Evolutionary conservation across 2,329 filamentous ascomycete species (phyloP), one percentile per base, ranked within the genome.

Genomic region (Septoria linicola): DNA sequence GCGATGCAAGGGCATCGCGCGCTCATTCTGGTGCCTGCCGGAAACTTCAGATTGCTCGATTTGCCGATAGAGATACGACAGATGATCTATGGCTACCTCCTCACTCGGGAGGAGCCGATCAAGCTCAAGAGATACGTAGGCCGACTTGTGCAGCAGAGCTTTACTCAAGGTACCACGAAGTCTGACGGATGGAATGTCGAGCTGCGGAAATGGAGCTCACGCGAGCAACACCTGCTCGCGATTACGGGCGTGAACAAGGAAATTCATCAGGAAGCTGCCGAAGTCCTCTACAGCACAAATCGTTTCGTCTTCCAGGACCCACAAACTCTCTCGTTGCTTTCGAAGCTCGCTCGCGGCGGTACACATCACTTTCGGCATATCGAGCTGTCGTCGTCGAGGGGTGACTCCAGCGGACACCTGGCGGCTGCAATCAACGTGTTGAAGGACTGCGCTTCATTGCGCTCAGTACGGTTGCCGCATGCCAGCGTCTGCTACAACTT

Each of bases 201-300:
- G 10, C 34, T 36, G 13, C 35, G 37, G n/a, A 43, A 51, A 13
- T 32, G 32, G 20, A 44, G 30, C 11, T 11, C 2, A 3, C n/a
- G 17, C 4, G 10, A 35, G 4, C 13, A 16, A 13, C 14, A 40
- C 10, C 5, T 34, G 23, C 13, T 35, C 8, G 30, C 32, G 27
- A 16, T 46, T 7, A 36, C 41, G 16, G 34, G 35, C 1, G 25
- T 41, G 8, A 41, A 35, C 27, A 20, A 41, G 17, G 35, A 51
- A 14, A 23, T 46, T 13, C 16, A 23, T 10, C 14, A 23, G 2
- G 41, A 51, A 20, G 41, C 40, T 13, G 11, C 31, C 8, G 42
- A 51, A 25, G 30, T 51, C 7, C 21, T 50, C 5, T 46, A 51
- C 13, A 21, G 49, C 25, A n/a, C 23, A 2, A 42, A 43, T 14